Evolutionary conservation across 306 rosid genomes (phyloP), one percentile per base, ranked within the genome.

Genomic region (Cicer bijugum): DNA sequence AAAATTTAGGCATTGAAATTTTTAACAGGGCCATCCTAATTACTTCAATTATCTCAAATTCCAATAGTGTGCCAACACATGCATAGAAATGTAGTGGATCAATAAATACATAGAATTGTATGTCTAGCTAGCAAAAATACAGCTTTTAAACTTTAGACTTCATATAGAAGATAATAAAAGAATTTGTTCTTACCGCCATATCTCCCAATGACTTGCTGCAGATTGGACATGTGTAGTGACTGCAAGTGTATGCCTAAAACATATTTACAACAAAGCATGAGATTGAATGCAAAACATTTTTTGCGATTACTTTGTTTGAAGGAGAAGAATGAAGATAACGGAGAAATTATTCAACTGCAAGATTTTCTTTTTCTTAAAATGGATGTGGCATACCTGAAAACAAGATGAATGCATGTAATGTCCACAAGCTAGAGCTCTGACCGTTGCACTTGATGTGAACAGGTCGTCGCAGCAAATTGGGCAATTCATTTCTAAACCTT

Each of bases 391-490:
- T 45, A 75, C 99, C 99, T 95, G 99, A 85, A 95, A 95, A 86
- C 99, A 95, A 81, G 97, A 96, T 39, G 99, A 95, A 86, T 95
- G 99, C 99, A 95, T 95, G 85, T 91, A 95, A 83, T 95, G 99
- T 59, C 99, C 99, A 83, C 99, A 95, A 9, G 97, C 96, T 74
- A 91, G 90, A 67, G 89, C 92, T 80, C 99, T 87, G 78, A 95
- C 97, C 5, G 97, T 86, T 55, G 96, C 95, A 85, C 97, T 95
- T 70, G 99, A 95, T 71, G 99, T 95, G 80, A 95, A 95, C 9
- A 95, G 78, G 82, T 88, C 90, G 23, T 95, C 99, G 15, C 97
- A 91, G 86, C 99, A 95, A 77, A 95, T 95, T 71, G 99, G 99
- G 83, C 99, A 95, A 76, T 95, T 95, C 76, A 89, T 95, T 85